A percentile compares a stretch with the other conserved stretches of the same genome.
Evolutionary conservation across 2,329 filamentous ascomycete species (phyloP).

Genomic region (Neonectria neomacrospora): DNA sequence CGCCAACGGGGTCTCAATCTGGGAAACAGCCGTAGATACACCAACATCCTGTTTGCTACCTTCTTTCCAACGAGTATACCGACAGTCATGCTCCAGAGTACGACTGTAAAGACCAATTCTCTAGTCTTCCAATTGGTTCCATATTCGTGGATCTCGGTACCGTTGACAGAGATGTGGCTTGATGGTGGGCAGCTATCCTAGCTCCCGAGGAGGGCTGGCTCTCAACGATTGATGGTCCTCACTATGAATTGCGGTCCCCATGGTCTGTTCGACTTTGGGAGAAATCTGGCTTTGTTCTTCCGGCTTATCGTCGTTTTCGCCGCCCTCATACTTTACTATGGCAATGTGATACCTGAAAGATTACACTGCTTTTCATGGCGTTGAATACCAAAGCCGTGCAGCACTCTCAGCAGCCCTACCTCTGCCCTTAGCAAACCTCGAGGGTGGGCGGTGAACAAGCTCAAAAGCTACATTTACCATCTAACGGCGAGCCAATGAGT

Average conservation of each 20-base stretch:
- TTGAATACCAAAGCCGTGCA: slow-evolving; percentile 6
- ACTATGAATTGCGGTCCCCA: slow-evolving; percentile 4
- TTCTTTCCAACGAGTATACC: slow-evolving; percentile 9
- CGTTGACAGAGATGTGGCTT: not conserved
- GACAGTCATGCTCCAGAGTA: not conserved
- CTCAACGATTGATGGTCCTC: not conserved
- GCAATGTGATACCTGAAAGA: not conserved
- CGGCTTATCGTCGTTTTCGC: not conserved
- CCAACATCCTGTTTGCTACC: not conserved
- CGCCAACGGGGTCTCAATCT: not conserved
- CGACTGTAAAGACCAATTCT: not conserved
- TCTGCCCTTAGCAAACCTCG: slow-evolving; percentile 7
- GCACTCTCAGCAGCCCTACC: slow-evolving; percentile 8
- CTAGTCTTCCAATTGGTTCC: not conserved
- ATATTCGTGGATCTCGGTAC: slow-evolving; percentile 5
- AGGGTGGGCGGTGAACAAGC: not conserved
- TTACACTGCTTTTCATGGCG: slow-evolving; percentile 8
- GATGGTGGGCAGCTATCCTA: slow-evolving; percentile 19
- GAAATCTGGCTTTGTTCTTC: not conserved
- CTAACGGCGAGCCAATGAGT: not conserved
- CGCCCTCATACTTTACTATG: not conserved
- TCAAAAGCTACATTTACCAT: not conserved
- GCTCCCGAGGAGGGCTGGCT: slow-evolving; percentile 10
- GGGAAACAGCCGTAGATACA: not conserved
- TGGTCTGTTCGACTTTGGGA: slow-evolving; percentile 5